Conservation (phyloP, 1,284 basidiomycete species). For the Malassezia restricta region DNA sequence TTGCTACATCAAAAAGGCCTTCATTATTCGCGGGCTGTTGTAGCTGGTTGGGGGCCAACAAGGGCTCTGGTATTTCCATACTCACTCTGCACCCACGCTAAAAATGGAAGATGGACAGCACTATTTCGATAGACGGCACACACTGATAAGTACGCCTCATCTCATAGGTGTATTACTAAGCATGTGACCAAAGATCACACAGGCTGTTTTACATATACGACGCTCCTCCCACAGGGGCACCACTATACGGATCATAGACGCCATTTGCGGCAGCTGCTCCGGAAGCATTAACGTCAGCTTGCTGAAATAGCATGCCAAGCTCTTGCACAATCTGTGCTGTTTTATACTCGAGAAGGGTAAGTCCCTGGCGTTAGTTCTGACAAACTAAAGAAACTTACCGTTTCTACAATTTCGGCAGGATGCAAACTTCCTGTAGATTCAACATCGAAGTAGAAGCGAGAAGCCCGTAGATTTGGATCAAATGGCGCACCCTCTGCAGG, state of each 20-base stretch:
- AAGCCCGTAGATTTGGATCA: conserved; percentile 33
- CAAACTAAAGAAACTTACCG: conserved; percentile 15
- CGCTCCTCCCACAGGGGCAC: neutral
- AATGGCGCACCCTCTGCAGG: conserved; percentile 33
- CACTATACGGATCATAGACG: conserved; percentile 2
- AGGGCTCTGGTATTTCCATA: too few species aligned
- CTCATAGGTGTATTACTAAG: too few species aligned
- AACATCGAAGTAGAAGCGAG: conserved; percentile 43
- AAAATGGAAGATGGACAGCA: too few species aligned
- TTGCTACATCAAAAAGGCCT: neutral
- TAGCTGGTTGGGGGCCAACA: too few species aligned
- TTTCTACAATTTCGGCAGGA: conserved; percentile 41
- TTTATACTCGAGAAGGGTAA: conserved; percentile 34
- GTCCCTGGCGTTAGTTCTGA: conserved; percentile 16
- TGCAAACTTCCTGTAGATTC: conserved; percentile 39
- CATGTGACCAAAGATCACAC: too few species aligned
- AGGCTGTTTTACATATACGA: neutral
- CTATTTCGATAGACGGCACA: too few species aligned
- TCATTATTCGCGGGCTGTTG: too few species aligned
- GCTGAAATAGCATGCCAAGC: conserved; percentile 35
- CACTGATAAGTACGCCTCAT: too few species aligned
- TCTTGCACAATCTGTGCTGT: conserved; percentile 44
- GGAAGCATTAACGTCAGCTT: neutral
- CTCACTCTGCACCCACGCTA: too few species aligned
- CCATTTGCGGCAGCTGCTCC: neutral